Base-by-base conservation (phyloP, 192 early-diverging fungal species). In the Powellomyces hirtus region DNA sequence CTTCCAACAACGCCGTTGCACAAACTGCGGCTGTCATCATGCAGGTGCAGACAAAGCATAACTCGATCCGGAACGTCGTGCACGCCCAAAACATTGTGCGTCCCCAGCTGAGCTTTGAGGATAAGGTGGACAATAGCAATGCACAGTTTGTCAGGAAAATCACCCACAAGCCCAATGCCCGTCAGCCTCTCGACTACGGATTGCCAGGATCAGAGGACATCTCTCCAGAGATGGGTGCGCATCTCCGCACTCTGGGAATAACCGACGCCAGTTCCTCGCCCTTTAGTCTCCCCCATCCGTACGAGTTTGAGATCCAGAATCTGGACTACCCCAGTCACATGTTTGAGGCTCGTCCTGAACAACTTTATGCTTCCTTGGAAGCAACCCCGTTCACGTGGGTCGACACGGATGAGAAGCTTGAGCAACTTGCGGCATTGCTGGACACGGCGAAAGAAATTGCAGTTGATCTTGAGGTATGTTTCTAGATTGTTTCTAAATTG, bases 101-200 rank as follows among this genome's bases (percentile, higher is more conserved):
- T 10, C 97, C 97, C 53, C 97, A 99, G 78, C 66, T 95, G 36
- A 73, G 74, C 18, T 99, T 99, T 70, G 79, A 83, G 24, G 96
- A 97, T 67, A 81, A 74, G 18, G 76, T 97, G 14, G 96, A 99
- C 74, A 99, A 99, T 62, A 90, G 90, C 0, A 71, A 81, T 34
- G 75, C 52, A 4, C 93, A 92, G 16, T 96, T 91, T 75, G 80
- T 87, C 22, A 82, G 87, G 64, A 96, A 92, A 66, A 86, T 99
- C 64, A 79, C 66, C 13, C 58, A 78, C 11, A 99, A 99, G 74
- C 88, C 89, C 42, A 86, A 98, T 64, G 93, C 95, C 0, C 68
- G 68, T 18, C 85, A 87, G 4, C 91, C 94, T 10, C 80, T 97
- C 56, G 88, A 88, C 44, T 72, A 87, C 34, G 83, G 86, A 40